Evolutionary conservation across 2,329 filamentous ascomycete species (phyloP), one percentile per base, ranked within the genome.

Genomic region (Hymenoscyphus salicellus): DNA sequence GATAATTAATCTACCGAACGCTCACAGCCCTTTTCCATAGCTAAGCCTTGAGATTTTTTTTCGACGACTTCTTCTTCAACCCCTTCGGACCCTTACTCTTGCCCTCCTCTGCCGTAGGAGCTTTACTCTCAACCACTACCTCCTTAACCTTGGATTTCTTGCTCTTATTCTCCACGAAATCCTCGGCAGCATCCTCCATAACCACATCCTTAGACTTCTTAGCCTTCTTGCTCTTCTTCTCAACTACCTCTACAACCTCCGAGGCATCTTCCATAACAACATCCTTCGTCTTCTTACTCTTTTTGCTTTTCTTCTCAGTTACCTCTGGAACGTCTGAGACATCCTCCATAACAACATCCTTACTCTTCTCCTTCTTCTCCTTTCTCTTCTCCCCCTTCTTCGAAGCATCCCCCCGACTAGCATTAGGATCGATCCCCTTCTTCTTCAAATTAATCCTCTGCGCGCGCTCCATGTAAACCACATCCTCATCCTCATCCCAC

Each of bases 401-500:
- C 32, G 60, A 69, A 33, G 61, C 65, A 56, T 70, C 68, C 28
- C 67, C 57, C 61, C 79, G 77, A 30, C 84, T 78, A 38, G 84
- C 86, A 74, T 84, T 87, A 1, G 90, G 90, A 76, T 93, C 87
- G 61, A 93, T 77, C 66, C 91, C 91, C 75, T 90, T 89, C 72
- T 86, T 86, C 71, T 89, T 86, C 82, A 93, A 84, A 65, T 87
- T 85, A 72, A 89, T 92, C 69, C 86, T 84, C 80, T 88, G 87
- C n/a, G 87, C 89, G 72, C 86, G 86, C 73, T 89, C 84, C 55
- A 93, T 92, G 74, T 89, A 88, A 71, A 86, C 83, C 71, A 83
- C 77, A 73, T 94, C 91, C 74, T 88, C 89, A 0, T 89, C 86
- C 0, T 92, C 89, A 66, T 93, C 86, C 75, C 91, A 94, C 1